Percentiles rank a stretch among this genome's conserved stretches.
Conservation (phyloP, 306 rosid genomes). For the Calophaca sinica region DNA sequence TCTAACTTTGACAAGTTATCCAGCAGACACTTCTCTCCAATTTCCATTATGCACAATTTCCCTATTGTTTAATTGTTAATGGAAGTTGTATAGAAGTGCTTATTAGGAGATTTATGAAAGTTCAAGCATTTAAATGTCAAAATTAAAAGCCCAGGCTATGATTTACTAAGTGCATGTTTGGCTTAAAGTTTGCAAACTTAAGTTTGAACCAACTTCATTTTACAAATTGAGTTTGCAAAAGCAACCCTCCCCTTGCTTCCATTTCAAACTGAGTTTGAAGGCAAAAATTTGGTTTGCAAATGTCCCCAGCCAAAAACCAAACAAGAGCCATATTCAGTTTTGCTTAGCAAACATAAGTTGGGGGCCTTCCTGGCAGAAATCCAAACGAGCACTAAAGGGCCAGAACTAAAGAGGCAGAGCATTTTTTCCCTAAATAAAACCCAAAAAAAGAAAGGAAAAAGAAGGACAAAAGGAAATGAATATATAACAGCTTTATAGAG, state of each 20-base stretch:
- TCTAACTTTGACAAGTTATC: conserved; percentile 29
- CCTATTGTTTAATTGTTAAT: not conserved
- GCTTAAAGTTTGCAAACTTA: too few species aligned
- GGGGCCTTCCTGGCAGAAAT: too few species aligned
- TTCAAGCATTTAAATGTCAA: conserved; percentile 25
- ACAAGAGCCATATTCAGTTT: too few species aligned
- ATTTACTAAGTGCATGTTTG: too few species aligned
- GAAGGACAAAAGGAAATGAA: not conserved
- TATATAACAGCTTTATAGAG: conserved; percentile 3
- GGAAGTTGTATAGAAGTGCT: conserved; percentile 31
- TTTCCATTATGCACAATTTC: not conserved
- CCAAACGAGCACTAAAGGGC: not conserved
- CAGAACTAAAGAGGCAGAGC: not conserved
- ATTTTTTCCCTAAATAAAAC: not conserved
- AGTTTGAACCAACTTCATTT: too few species aligned
- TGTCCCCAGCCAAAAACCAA: too few species aligned
- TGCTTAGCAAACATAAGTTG: too few species aligned
- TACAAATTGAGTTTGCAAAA: too few species aligned
- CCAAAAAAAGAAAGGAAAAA: not conserved
- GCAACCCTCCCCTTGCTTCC: too few species aligned
- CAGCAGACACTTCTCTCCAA: conserved; percentile 6
- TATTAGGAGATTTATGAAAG: conserved; percentile 1
- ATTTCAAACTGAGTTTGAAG: too few species aligned
- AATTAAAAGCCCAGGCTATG: not conserved
- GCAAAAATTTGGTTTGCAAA: too few species aligned